These are phyloP conservation scores for Eutypella sp. DNA, from an alignment of 2,329 filamentous ascomycete species.

Conservation along the genomic window DNA sequence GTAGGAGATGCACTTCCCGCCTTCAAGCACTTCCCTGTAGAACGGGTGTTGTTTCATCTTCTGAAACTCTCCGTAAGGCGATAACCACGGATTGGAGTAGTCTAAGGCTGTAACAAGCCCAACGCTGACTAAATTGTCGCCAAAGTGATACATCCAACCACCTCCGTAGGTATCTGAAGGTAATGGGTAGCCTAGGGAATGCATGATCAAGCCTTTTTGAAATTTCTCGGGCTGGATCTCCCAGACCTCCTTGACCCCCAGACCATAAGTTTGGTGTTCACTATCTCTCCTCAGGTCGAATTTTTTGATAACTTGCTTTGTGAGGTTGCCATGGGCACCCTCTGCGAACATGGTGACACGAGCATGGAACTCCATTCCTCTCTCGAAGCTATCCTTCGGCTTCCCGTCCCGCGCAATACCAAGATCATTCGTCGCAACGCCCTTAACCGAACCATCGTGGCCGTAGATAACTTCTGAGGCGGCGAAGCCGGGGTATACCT, in stretches of 20 bases:
- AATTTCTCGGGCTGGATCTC: conserved; percentile 93
- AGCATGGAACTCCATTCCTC: conserved; percentile 98
- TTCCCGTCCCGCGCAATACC: conserved; percentile 77
- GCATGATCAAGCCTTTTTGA: conserved; percentile 74
- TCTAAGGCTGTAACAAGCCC: conserved; percentile 91
- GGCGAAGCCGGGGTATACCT: conserved; percentile 94
- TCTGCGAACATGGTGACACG: conserved; percentile 87
- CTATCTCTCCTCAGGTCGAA: conserved; percentile 85
- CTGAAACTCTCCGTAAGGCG: conserved; percentile 94
- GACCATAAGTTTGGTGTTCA: conserved; percentile 89
- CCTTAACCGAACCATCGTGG: conserved; percentile 80
- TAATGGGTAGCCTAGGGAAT: conserved; percentile 90
- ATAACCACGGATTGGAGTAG: conserved; percentile 94
- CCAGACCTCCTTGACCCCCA: conserved; percentile 97
- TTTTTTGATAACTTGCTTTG: conserved; percentile 91
- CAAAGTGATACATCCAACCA: conserved; percentile 99
- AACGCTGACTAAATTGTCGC: conserved; percentile 89
- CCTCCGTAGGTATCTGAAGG: conserved; percentile 88
- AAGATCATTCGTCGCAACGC: conserved; percentile 93
- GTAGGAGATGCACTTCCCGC: conserved; percentile 96
- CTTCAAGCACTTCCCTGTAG: conserved; percentile 81
- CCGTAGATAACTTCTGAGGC: conserved; percentile 89
- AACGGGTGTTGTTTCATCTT: conserved; percentile 98
- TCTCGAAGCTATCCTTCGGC: conserved; percentile 85
- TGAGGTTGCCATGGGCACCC: conserved; percentile 92